A percentile compares a stretch with the other conserved stretches of the same genome.
Conservation (phyloP, 2,329 filamentous ascomycete species). For the Chrysoporthe puriensis region DNA sequence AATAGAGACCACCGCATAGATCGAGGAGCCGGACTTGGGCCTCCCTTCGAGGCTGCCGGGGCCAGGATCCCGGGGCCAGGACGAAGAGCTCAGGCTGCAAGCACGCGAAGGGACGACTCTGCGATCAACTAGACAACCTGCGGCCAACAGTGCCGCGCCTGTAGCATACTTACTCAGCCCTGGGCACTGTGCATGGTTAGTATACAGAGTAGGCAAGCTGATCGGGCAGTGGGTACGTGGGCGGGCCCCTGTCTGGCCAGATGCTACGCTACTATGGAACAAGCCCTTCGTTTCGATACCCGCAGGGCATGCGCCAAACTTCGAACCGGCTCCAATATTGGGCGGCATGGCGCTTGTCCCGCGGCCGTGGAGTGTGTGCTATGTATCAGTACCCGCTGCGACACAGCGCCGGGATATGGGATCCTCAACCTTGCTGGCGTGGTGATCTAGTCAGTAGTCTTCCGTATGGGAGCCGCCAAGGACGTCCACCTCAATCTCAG, state of each 20-base stretch:
- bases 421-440: not conserved
- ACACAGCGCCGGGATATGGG: not conserved
- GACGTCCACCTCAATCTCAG: too few relatives aligned
- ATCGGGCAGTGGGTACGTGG: not conserved
- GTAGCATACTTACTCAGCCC: not conserved
- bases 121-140: too few relatives aligned
- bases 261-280: not conserved
- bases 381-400: conserved; percentile 31
- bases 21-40: not conserved
- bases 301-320: conserved; percentile 34
- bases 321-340: conserved; percentile 33
- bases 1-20: not conserved
- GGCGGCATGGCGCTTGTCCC: conserved; percentile 38
- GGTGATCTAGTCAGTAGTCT: not conserved
- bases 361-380: conserved; percentile 21
- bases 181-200: not conserved
- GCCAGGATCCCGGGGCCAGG: not conserved
- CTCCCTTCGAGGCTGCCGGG: not conserved
- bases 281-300: conserved; percentile 11
- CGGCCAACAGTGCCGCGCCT: not conserved
- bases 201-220: not conserved
- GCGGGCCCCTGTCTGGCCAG: not conserved
- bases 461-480: not conserved
- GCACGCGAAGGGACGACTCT: too few relatives aligned
- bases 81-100: not conserved